phyloP scores from a whole-genome alignment of 1,139 yeast genomes.

The Nakaseomyces nivariensis region DNA sequence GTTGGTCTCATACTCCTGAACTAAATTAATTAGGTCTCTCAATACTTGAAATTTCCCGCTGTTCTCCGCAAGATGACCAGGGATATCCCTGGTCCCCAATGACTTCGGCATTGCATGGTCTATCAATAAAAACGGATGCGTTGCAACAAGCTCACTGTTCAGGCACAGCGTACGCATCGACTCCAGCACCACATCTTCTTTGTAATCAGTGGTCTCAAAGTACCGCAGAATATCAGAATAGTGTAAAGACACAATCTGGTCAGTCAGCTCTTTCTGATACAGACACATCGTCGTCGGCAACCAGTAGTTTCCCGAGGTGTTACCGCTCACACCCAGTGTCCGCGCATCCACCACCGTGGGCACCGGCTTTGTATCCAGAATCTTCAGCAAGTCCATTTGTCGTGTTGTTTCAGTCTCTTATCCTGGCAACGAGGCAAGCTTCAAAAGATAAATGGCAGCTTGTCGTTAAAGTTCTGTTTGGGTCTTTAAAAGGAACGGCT shows the following conservation, averaged over 20 bases:
- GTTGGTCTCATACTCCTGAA: slow-evolving; percentile 35
- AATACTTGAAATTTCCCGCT: slow-evolving; percentile 78
- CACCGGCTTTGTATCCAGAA: slow-evolving; percentile 77
- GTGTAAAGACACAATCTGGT: slow-evolving; percentile 83
- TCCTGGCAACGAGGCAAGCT: no score
- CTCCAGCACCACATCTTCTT: slow-evolving; percentile 52
- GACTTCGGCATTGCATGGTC: slow-evolving; percentile 83
- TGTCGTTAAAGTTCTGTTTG: no score
- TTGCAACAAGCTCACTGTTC: slow-evolving; percentile 69
- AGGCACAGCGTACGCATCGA: slow-evolving; percentile 62
- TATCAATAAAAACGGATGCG: slow-evolving; percentile 81
- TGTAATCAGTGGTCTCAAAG: slow-evolving; percentile 52
- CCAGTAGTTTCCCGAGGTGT: slow-evolving; percentile 59
- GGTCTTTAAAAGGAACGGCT: no score
- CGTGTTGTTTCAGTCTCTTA: neutral
- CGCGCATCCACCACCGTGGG: slow-evolving; percentile 58
- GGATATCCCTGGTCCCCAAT: slow-evolving; percentile 65
- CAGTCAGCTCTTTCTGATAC: slow-evolving; percentile 83
- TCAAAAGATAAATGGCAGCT: no score
- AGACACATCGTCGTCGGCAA: slow-evolving; percentile 83
- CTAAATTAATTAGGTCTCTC: slow-evolving; percentile 41
- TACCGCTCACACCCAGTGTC: slow-evolving; percentile 28
- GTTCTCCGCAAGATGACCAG: slow-evolving; percentile 62
- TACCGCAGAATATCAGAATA: slow-evolving; percentile 83
- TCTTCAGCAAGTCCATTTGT: slow-evolving; percentile 62